Base-by-base conservation (phyloP, 805 yeast species). In the Kregervanrija fluxuum region DNA sequence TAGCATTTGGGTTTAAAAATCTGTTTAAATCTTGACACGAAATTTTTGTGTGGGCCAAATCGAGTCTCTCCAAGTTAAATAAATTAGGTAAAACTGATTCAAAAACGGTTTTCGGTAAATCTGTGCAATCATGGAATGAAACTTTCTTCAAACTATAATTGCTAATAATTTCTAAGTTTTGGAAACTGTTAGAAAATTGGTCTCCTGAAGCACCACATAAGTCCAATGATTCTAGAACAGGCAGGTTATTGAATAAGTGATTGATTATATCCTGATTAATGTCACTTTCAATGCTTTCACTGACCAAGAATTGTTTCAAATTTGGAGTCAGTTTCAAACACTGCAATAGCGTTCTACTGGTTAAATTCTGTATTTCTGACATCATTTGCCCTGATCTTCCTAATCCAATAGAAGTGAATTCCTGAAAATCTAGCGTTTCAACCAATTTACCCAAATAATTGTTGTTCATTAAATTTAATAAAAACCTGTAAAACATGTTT, bases 321-420 rank as follows among this genome's bases (percentile, higher is more conserved):
- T 83, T 80, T 0, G 87, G 84, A 1, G 85, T 80, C 46, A 77
- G 61, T 41, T 64, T 57, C 30, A 89, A 68, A 46, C 87, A 85
- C 16, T 76, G 69, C 38, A 75, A 62, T 17, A 89, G 79, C 2
- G 96, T 89, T 28, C 68, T 66, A 35, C 82, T 71, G 0, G 96
- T 89, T 35, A 89, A 87, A 85, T 86, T 85, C 63, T 89, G 95
- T 54, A 89, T 89, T 63, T 85, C 95, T 62, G 78, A 82, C 65
- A 85, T 90, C 95, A 89, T 89, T 53, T 82, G 75, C 10, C 85
- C 87, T 0, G 96, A 85, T 51, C 96, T 71, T 2, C 96, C 96
- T 40, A 89, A 70, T 0, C 96, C 96, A 40, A 90, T 80, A 0
- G 91, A 82, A 1, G 96, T 88, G 62, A 89, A 83, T 53, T 85